Percentiles rank a stretch among this genome's conserved stretches.
phyloP scores from a whole-genome alignment of 2,329 filamentous ascomycete species.

The Colletotrichum brevisporum region DNA sequence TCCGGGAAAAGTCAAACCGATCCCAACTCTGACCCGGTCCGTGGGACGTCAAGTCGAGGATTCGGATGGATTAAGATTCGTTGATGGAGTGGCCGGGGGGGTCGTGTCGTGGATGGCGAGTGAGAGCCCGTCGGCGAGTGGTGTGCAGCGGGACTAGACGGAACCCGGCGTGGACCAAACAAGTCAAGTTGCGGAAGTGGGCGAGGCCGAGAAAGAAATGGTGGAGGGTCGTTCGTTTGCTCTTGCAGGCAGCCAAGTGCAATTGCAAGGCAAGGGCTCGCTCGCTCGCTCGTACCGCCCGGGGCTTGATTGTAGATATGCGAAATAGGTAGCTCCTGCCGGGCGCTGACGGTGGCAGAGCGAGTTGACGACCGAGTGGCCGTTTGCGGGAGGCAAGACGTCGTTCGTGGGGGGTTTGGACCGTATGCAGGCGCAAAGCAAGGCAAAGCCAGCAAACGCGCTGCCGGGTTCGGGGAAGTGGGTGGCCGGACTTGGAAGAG shows the following conservation, averaged over 20 bases:
- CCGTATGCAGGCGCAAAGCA: slow-evolving; percentile 29
- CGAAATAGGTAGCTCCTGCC: slow-evolving; percentile 17
- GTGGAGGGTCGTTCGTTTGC: not conserved
- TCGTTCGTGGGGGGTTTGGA: slow-evolving; percentile 21
- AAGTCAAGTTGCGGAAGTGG: slow-evolving; percentile 11
- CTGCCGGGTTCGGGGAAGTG: slow-evolving; percentile 27
- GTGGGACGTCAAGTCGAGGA: slow-evolving; percentile 23
- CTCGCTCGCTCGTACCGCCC: not conserved
- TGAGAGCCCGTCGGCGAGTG: not conserved
- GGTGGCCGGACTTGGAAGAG: slow-evolving; percentile 25
- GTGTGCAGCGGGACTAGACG: slow-evolving; percentile 27
- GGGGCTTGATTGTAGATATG: slow-evolving; percentile 32
- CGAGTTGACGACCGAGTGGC: slow-evolving; percentile 4
- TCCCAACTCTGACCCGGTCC: slow-evolving; percentile 7
- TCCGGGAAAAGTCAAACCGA: slow-evolving; percentile 23
- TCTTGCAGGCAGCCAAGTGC: not conserved
- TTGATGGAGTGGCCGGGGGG: slow-evolving; percentile 4
- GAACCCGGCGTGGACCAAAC: slow-evolving; percentile 8
- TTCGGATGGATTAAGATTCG: slow-evolving; percentile 28
- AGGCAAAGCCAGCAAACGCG: slow-evolving; percentile 16
- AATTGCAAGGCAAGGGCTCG: no score
- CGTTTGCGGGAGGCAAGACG: slow-evolving; percentile 33
- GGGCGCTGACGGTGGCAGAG: slow-evolving; percentile 25
- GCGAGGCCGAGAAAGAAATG: not conserved
- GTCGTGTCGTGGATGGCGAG: slow-evolving; percentile 4